These are phyloP conservation scores for Juncus effusus DNA, from an alignment of 176 grass and related monocot genomes.

Conservation along the genomic window DNA sequence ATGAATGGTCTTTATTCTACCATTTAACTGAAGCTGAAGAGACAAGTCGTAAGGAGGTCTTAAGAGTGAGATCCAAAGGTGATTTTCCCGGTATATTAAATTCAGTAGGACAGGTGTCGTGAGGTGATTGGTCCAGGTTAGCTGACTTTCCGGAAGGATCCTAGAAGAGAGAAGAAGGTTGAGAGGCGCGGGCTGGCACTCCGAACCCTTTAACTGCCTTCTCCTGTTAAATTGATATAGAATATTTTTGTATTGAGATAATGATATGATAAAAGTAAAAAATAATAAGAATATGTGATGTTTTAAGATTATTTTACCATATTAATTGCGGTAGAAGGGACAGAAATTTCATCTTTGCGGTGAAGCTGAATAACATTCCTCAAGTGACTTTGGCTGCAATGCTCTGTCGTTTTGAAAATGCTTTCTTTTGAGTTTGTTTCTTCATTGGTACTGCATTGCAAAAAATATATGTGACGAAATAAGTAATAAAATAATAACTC, in stretches of 20 bases:
- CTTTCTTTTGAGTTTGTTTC: conserved; percentile 30
- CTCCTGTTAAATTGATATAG: conserved; percentile 45
- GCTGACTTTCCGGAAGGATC: conserved; percentile 28
- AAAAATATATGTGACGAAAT: conserved; percentile 23
- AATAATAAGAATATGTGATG: background rate
- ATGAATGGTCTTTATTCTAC: conserved; percentile 40
- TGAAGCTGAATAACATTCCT: conserved; percentile 85
- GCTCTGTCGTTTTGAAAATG: conserved; percentile 51
- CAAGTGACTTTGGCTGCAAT: conserved; percentile 61
- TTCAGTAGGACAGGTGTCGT: conserved; percentile 40
- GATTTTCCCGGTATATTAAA: conserved; percentile 64
- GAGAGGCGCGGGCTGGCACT: conserved; percentile 35
- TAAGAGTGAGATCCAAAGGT: conserved; percentile 89
- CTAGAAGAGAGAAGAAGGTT: conserved; percentile 24
- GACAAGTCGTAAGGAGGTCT: conserved; percentile 65
- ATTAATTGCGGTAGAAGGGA: conserved; percentile 58
- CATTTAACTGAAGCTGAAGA: conserved; percentile 88
- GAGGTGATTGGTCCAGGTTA: conserved; percentile 31
- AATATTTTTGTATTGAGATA: conserved; percentile 4
- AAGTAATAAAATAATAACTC: background rate
- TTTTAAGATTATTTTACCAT: conserved; percentile 45
- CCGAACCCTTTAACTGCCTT: conserved; percentile 85
- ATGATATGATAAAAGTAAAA: background rate
- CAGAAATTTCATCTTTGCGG: conserved; percentile 49
- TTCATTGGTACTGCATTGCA: conserved; percentile 21